Evolutionary conservation across 2,329 filamentous ascomycete genomes (phyloP), one percentile per base, ranked within the genome.

Genomic region (Colletotrichum godetiae): DNA sequence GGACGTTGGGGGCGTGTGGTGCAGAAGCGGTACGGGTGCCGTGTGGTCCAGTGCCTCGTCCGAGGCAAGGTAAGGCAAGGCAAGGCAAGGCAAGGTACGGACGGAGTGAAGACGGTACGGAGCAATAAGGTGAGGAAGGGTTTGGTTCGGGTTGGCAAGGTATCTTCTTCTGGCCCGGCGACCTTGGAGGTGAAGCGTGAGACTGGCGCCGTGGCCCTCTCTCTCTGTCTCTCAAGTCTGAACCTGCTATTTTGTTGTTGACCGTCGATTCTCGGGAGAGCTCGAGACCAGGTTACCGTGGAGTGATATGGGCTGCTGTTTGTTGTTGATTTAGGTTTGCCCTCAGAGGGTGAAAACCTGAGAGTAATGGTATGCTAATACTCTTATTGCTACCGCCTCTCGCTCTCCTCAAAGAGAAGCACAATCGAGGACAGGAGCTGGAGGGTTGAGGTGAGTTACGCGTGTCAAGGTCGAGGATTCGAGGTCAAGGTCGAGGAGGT

Each of bases 1-100:
- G 69, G 68, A 67, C 60, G 60, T 73, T 73, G 67, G 59, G 70
- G 61, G 49, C 29, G 62, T 22, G 63, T 56, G 63, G 63, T 71
- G 68, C 56, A 63, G 61, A 33, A 33, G 57, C 55, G 63, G 57
- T 67, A 49, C 57, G 19, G 42, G 62, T 61, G 56, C 56, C 46
- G 63, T 56, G 31, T 62, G 46, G 57, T 62, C 42, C 37, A 68
- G 64, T 60, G 29, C 55, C 67, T 64, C 66, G 59, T 58, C 58
- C 62, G 59, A 57, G 58, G 49, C 67, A 62, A 68, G 63, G 35
- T 27, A 49, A 72, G 46, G 19, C 7, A 42, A 63, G 58, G 49
- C 67, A 62, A 68, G 63, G 35, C 22, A 49, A 72, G 46, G 19
- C 7, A 42, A 63, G 42, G 42, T 46, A 37, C n/a, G n/a, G 29